Base-by-base conservation (phyloP, 2,329 filamentous ascomycete species). In the Colletotrichum caudatum region DNA sequence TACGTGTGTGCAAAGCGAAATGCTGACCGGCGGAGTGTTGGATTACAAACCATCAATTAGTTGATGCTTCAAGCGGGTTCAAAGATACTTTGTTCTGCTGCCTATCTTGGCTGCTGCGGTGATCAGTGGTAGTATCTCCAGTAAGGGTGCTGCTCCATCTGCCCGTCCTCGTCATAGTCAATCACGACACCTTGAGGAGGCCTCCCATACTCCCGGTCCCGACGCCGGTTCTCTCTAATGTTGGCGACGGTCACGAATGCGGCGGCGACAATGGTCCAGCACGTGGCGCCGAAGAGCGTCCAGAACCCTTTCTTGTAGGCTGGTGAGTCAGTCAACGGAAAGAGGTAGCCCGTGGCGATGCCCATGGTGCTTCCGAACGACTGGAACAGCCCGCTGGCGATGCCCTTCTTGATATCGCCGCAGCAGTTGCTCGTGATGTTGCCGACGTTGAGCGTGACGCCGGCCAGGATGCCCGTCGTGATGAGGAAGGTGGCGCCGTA, bases 171-270 rank as follows among this genome's bases (percentile, higher is more conserved):
- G 0, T 71, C 69, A 26, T 62, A 71, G 20, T 71, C 69, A 26
- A 68, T 63, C 0, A 71, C 64, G 1, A 68, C n/a, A 16, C 46
- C 64, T 18, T 58, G 20, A 12, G 69, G 69, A 1, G 69, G 64
- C 2, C 53, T 71, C 33, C 69, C 69, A 12, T 41, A 68, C n/a
- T 68, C 44, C n/a, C 51, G 51, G n/a, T 79, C 68, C 14, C 74
- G 66, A 53, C 61, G 56, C 18, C 51, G 66, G 53, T 76, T 76
- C 23, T 76, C 71, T 18, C 33, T 64, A 9, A 67, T n/a, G 3
- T 65, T 73, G 33, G 74, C 58, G 14, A 75, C 8, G 3, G 74
- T 75, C 51, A 71, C 61, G 16, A 71, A 68, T 3, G 69, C 69
- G n/a, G 64, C 66, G 9, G 58, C 69, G 7, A 58, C 9, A 11